These are phyloP conservation scores for Apiospora hydei DNA, from an alignment of 2,329 filamentous ascomycete species.

Conservation along the genomic window DNA sequence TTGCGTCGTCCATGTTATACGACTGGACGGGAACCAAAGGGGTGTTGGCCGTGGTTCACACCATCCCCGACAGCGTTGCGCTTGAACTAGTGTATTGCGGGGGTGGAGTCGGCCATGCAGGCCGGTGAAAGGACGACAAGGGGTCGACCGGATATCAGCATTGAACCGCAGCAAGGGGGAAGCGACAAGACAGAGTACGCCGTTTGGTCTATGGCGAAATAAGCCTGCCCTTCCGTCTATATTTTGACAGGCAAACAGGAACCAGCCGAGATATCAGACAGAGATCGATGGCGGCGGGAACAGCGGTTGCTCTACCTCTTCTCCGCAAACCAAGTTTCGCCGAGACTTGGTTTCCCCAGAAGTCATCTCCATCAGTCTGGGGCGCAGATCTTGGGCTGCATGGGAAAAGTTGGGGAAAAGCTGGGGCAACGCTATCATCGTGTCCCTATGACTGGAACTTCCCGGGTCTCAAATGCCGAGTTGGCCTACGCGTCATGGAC, in stretches of 20 bases:
- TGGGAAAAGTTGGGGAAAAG: slow-evolving; percentile 4
- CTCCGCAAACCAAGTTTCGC: too few species aligned
- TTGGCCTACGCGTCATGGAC: not conserved
- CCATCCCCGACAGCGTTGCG: not conserved
- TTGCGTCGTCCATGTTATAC: not conserved
- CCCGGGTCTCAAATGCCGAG: not conserved
- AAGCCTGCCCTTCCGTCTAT: not conserved
- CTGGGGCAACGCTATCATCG: not conserved
- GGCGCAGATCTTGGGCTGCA: not conserved
- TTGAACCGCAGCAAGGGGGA: not conserved
- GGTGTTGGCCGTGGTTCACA: not conserved
- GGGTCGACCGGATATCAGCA: not conserved
- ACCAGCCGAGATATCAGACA: too few species aligned
- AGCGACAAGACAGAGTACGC: not conserved
- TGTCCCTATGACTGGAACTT: not conserved
- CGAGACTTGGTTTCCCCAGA: not conserved
- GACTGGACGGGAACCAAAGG: slow-evolving; percentile 14
- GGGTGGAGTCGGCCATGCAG: not conserved
- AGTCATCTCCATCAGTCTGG: not conserved
- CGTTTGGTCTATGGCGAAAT: not conserved
- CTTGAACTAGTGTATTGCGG: slow-evolving; percentile 12
- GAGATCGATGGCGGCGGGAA: not conserved
- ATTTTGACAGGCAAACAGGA: not conserved
- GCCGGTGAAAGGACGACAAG: not conserved
- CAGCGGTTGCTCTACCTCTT: too few species aligned